Evolutionary conservation across 352 stramenopile genomes (phyloP).

Genomic region (Thalassiosira hispida): DNA sequence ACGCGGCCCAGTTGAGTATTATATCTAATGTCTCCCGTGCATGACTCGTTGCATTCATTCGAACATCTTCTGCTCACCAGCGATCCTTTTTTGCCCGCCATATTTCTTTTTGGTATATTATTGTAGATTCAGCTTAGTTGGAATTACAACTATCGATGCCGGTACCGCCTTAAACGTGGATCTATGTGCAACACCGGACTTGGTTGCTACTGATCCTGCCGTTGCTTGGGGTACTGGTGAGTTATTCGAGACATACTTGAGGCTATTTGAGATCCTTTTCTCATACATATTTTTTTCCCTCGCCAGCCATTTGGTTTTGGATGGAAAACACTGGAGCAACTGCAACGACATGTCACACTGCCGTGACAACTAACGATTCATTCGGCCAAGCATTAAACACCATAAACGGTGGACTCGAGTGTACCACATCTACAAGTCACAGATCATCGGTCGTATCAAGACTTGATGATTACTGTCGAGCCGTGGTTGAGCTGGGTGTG

Average conservation of each 20-base stretch:
- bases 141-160: conserved; percentile 41
- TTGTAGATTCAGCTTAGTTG: conserved; percentile 32
- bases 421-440: background rate
- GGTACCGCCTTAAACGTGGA: conserved; percentile 19
- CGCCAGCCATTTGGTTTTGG: conserved; percentile 44
- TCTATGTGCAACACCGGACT: conserved; percentile 37
- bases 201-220: conserved; percentile 28
- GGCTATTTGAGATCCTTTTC: background rate
- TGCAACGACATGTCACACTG: conserved; percentile 23
- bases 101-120: no score
- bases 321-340: conserved; percentile 15
- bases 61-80: no score
- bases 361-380: conserved; percentile 2
- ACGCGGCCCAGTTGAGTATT: conserved; percentile 19
- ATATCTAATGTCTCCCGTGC: no score
- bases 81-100: no score
- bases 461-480: conserved; percentile 44
- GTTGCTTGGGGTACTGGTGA: conserved; percentile 5
- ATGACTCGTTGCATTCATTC: no score
- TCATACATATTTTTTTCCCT: conserved; percentile 7
- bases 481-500: conserved; percentile 15
- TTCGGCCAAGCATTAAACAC: conserved; percentile 45
- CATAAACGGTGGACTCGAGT: conserved; percentile 54
- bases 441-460: conserved; percentile 1
- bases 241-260: no score